Evolutionary conservation across 1,284 basidiomycete species (phyloP), one percentile per base, ranked within the genome.

Genomic region (Boletus mariae): DNA sequence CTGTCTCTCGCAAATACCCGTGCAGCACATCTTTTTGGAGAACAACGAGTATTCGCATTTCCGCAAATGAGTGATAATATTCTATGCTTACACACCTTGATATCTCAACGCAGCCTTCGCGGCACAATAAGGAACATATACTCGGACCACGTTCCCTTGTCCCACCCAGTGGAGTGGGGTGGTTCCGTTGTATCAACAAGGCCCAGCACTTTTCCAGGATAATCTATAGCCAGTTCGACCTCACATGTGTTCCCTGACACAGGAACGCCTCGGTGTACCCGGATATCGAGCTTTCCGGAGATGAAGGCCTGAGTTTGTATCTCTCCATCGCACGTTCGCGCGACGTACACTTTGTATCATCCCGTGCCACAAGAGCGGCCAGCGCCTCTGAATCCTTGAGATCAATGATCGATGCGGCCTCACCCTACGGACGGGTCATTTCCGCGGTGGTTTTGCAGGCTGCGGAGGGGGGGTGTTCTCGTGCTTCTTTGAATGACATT

Each of bases 191-290:
- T 35, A 40, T 34, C 43, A 52, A 47, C 44, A 34, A 53, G 38
- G 48, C 29, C 50, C 32, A 45, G 32, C 43, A 37, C 28, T 32
- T 32, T 45, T 66, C 51, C 40, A 17, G 58, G 63, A 59, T 46
- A 67, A 9, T 28, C 45, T 45, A 56, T 67, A 61, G 59, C 66
- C 61, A 51, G 58, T 67, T 68, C 63, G 53, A 54, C 61, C 49
- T 35, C 32, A 17, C 45, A 28, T 38, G 5, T 31, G 1, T 17
- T 6, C 55, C 58, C 54, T 53, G 53, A 35, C 31, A 52, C 55
- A 65, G 64, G 63, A 68, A 65, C 63, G 48, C 63, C 66, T 65
- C 66, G 66, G 63, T 55, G 47, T 46, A 51, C 40, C 31, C 66
- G 63, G 66, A 57, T 50, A 50, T 61, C 66, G 63, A 54, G 46